Conservation (phyloP, 225 moss, liverwort and hornwort species). For the Bryum argenteum region DNA sequence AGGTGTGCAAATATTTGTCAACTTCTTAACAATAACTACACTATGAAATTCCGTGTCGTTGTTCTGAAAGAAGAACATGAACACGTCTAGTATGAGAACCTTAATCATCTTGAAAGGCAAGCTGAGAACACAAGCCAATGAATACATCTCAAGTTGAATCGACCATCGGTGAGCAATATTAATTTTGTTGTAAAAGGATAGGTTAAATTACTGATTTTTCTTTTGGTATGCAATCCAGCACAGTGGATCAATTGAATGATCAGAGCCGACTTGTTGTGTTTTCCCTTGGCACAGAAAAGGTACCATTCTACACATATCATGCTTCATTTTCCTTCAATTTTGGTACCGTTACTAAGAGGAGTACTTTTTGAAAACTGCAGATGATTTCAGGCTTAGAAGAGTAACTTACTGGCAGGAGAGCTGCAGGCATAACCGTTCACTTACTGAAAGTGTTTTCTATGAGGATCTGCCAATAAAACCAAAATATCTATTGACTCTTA, state of each 20-base stretch:
- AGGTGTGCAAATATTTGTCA: slow-evolving; percentile 53
- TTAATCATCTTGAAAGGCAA: too few species aligned
- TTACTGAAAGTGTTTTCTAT: slow-evolving; percentile 10
- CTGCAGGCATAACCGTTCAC: slow-evolving; percentile 46
- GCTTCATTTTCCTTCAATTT: not conserved
- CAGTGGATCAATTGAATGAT: slow-evolving; percentile 68
- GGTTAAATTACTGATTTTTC: not conserved
- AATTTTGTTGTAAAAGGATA: too few species aligned
- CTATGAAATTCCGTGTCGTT: too few species aligned
- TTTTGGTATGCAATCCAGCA: slow-evolving; percentile 51
- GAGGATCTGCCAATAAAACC: slow-evolving; percentile 61
- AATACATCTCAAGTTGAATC: too few species aligned
- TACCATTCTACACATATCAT: slow-evolving; percentile 18
- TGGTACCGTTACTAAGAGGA: not conserved
- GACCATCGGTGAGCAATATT: too few species aligned
- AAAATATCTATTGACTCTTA: slow-evolving; percentile 65
- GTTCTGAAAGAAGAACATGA: too few species aligned
- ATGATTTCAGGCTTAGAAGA: slow-evolving; percentile 66
- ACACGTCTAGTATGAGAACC: too few species aligned
- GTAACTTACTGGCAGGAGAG: slow-evolving; percentile 68
- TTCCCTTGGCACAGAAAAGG: slow-evolving; percentile 63
- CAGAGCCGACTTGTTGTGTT: too few species aligned
- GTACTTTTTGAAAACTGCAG: slow-evolving; percentile 35
- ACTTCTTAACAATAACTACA: too few species aligned
- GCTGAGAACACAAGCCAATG: too few species aligned